Evolutionary conservation across 2,329 filamentous ascomycete species (phyloP).

Genomic region (Trichoderma arundinaceum): DNA sequence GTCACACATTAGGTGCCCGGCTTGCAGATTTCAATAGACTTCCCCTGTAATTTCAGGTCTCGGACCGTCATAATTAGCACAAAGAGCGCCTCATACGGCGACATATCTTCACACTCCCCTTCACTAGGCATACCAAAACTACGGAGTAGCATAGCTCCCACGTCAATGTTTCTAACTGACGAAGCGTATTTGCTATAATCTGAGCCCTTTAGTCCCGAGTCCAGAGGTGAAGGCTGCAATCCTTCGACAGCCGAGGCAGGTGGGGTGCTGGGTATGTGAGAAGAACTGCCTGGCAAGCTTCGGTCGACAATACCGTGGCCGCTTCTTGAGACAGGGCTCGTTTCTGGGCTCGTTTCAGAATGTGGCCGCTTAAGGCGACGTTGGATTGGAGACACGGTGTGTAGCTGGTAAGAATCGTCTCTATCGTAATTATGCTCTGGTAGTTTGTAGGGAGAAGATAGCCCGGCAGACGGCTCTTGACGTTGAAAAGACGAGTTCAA

Average conservation of each 20-base stretch:
- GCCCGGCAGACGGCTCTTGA: no score
- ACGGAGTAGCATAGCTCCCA: background rate
- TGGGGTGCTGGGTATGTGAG: background rate
- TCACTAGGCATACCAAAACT: background rate
- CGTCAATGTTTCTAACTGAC: background rate
- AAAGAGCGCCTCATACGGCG: no score
- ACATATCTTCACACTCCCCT: background rate
- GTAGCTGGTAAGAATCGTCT: no score
- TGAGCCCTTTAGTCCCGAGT: no score
- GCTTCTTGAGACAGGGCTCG: background rate
- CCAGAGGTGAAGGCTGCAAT: background rate
- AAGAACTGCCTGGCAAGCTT: background rate
- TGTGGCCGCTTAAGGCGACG: background rate
- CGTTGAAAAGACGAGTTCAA: no score
- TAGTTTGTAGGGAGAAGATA: no score
- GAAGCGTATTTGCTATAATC: background rate
- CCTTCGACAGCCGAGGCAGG: background rate
- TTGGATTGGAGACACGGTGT: background rate
- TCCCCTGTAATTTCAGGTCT: no score
- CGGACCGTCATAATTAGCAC: no score
- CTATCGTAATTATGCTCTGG: no score
- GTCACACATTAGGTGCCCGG: no score
- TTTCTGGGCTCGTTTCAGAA: background rate
- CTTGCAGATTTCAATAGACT: no score
- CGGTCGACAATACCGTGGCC: background rate